Percentiles rank a stretch among this genome's conserved stretches.
phyloP scores from a whole-genome alignment of 2,329 filamentous ascomycete species.

The Fonsecaea pugnacius region DNA sequence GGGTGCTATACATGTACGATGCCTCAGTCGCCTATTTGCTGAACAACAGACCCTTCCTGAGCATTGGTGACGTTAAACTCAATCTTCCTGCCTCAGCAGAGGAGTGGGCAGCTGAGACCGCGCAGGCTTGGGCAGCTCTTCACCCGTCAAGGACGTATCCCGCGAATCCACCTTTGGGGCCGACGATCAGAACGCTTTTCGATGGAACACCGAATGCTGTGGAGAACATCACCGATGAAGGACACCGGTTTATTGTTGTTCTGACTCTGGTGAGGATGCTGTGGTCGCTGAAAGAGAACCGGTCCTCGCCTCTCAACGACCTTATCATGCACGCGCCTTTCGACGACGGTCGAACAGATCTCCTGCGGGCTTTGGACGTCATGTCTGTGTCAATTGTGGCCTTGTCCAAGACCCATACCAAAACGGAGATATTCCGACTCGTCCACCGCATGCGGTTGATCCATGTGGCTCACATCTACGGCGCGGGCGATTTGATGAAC shows the following conservation, averaged over 20 bases:
- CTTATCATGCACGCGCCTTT: background rate
- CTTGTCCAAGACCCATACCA: background rate
- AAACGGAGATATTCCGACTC: background rate
- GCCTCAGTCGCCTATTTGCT: constrained; percentile 10
- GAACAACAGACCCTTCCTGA: constrained; percentile 14
- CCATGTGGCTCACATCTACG: constrained; percentile 13
- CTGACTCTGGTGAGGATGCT: constrained; percentile 8
- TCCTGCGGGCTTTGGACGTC: background rate
- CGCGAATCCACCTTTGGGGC: background rate
- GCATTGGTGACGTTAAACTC: constrained; percentile 2
- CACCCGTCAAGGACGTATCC: background rate
- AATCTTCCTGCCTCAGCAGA: background rate
- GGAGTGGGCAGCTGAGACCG: constrained; percentile 6
- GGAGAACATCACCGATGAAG: background rate
- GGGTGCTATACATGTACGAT: constrained; percentile 22
- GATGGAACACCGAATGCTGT: background rate
- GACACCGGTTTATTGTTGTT: background rate
- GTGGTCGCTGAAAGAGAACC: constrained; percentile 12
- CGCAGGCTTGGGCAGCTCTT: constrained; percentile 16
- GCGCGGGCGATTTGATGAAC: constrained; percentile 9
- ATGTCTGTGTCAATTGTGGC: background rate
- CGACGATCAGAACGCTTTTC: background rate
- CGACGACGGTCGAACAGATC: background rate
- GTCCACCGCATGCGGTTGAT: background rate
- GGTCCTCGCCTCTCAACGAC: background rate